phyloP scores from a whole-genome alignment of 768 basidiomycete species.

The Multifurca ochricompacta region DNA sequence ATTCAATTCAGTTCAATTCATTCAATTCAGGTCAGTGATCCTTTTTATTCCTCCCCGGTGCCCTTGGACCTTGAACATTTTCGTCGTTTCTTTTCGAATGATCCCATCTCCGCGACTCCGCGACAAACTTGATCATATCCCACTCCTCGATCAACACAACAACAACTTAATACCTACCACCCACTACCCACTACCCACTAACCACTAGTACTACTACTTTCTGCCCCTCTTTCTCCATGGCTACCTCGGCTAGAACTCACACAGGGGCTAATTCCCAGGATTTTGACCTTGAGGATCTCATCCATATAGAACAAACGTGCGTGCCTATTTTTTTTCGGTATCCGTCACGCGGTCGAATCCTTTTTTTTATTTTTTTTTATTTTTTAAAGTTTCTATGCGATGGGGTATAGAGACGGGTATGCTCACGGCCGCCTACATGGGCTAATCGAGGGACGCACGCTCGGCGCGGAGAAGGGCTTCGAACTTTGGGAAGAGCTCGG shows the following conservation, averaged over 20 bases:
- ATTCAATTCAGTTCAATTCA: too few relatives aligned
- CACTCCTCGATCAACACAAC: too few relatives aligned
- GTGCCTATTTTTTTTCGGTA: slow-evolving; percentile 2
- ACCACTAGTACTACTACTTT: too few relatives aligned
- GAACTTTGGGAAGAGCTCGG: slow-evolving; percentile 98
- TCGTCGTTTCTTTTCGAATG: slow-evolving; percentile 1
- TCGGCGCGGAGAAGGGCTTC: slow-evolving; percentile 85
- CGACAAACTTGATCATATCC: not conserved
- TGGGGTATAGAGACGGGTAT: slow-evolving; percentile 70
- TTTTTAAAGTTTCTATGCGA: slow-evolving; percentile 76
- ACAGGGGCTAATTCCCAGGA: not conserved
- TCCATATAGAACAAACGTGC: slow-evolving; percentile 28
- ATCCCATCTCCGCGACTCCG: slow-evolving; percentile 13
- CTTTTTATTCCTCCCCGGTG: too few relatives aligned
- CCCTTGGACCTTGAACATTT: too few relatives aligned
- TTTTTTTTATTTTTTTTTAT: too few relatives aligned
- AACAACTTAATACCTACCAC: too few relatives aligned
- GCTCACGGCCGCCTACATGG: slow-evolving; percentile 87
- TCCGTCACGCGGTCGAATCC: not conserved
- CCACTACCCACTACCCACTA: too few relatives aligned
- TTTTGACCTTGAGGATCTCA: slow-evolving; percentile 27
- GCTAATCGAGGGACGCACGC: slow-evolving; percentile 79
- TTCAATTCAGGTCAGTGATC: not conserved
- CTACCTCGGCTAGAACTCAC: not conserved
- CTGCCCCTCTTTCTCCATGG: not conserved